Evolutionary conservation across 768 basidiomycete species (phyloP).

Genomic region (Coprinopsis sp.): DNA sequence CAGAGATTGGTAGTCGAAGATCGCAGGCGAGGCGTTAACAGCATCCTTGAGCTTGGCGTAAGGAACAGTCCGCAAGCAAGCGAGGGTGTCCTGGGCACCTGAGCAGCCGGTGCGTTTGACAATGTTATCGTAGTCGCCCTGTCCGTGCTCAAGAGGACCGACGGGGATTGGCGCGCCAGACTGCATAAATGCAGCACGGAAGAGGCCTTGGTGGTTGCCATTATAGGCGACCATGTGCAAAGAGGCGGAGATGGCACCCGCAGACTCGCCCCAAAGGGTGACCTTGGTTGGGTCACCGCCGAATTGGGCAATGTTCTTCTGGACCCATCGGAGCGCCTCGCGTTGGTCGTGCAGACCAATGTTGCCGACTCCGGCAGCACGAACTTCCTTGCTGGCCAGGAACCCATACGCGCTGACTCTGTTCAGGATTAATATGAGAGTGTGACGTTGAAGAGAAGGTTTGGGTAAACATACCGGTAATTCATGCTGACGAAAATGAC

Average conservation of each 20-base stretch:
- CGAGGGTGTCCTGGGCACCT: conserved; percentile 29
- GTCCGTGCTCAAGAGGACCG: conserved; percentile 6
- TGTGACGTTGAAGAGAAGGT: neutral
- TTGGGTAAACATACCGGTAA: conserved; percentile 29
- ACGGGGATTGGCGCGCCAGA: conserved; percentile 34
- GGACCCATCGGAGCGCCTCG: conserved; percentile 53
- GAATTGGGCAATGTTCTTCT: conserved; percentile 49
- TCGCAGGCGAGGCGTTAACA: conserved; percentile 23
- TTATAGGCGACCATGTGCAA: conserved; percentile 39
- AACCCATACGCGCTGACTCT: conserved; percentile 28
- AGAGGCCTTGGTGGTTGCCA: conserved; percentile 32
- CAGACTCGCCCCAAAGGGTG: conserved; percentile 47
- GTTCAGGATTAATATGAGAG: neutral
- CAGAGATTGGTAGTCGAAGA: conserved; percentile 31
- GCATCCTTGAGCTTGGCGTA: conserved; percentile 25
- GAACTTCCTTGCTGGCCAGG: conserved; percentile 27
- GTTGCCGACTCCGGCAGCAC: conserved; percentile 23
- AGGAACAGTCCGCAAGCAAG: conserved; percentile 37
- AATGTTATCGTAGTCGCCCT: conserved; percentile 36
- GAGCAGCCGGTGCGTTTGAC: conserved; percentile 35
- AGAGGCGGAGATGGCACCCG: conserved; percentile 46
- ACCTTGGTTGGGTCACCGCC: conserved; percentile 52
- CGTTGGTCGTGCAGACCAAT: conserved; percentile 29
- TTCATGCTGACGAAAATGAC: conserved; percentile 52
- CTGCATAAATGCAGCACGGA: conserved; percentile 41